phyloP scores from a whole-genome alignment of 352 stramenopile genomes.

The Pythium grandisporangium region DNA sequence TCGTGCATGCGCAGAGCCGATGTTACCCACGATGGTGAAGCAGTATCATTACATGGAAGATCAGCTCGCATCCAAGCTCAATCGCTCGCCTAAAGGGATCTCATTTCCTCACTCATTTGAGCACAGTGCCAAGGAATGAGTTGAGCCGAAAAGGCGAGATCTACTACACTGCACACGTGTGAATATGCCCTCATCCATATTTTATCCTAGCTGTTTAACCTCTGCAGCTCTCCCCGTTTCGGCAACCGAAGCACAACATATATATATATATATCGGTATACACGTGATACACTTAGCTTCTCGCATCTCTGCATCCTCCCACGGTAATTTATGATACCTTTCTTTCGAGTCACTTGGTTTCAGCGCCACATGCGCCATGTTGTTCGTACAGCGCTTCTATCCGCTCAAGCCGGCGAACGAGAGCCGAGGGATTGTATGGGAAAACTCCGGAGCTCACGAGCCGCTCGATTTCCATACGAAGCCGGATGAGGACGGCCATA shows the following conservation, averaged over 20 bases:
- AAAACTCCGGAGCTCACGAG: constrained; percentile 32
- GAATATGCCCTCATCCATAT: too few relatives aligned
- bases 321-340: too few relatives aligned
- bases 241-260: too few relatives aligned
- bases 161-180: too few relatives aligned
- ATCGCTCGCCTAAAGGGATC: constrained; percentile 38
- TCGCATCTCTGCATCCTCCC: not conserved
- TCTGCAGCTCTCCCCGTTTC: too few relatives aligned
- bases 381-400: constrained; percentile 50
- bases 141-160: too few relatives aligned
- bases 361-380: constrained; percentile 1
- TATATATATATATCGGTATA: constrained; percentile 2
- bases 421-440: constrained; percentile 33
- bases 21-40: constrained; percentile 65
- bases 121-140: too few relatives aligned
- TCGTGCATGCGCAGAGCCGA: constrained; percentile 28
- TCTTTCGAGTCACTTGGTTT: too few relatives aligned
- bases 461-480: constrained; percentile 50
- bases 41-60: constrained; percentile 76
- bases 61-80: constrained; percentile 55
- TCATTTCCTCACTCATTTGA: too few relatives aligned
- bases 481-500: constrained; percentile 46
- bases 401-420: constrained; percentile 33
- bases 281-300: not conserved
- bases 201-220: too few relatives aligned